Conservation (phyloP, 2,329 filamentous ascomycete genomes). For the Aspergillus sp. region DNA sequence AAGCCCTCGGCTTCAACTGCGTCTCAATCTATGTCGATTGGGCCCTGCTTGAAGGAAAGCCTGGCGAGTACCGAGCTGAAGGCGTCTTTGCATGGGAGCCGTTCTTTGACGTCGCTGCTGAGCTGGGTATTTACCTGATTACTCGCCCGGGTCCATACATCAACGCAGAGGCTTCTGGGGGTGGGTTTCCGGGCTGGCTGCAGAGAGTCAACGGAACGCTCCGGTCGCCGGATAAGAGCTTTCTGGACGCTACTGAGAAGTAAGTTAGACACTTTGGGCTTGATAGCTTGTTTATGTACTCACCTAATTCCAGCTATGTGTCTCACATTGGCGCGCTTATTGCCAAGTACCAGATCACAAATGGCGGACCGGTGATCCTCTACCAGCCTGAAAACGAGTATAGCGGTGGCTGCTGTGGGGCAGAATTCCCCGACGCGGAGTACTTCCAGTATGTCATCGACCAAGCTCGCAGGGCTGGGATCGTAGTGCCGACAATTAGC, state of each 20-base stretch:
- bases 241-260: conserved; percentile 66
- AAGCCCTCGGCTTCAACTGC: conserved; percentile 74
- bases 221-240: conserved; percentile 63
- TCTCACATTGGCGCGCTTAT: conserved; percentile 64
- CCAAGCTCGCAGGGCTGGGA: conserved; percentile 65
- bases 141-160: conserved; percentile 73
- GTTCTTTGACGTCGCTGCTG: conserved; percentile 72
- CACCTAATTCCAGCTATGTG: conserved; percentile 52
- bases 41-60: conserved; percentile 73
- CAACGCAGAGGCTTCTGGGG: conserved; percentile 74
- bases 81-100: conserved; percentile 71
- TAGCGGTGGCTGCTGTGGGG: conserved; percentile 49
- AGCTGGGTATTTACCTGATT: conserved; percentile 75
- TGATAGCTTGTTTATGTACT: background rate
- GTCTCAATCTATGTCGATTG: conserved; percentile 80
- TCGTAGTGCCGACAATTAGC: conserved; percentile 72
- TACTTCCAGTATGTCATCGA: conserved; percentile 73
- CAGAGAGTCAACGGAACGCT: conserved; percentile 65
- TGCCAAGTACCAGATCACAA: conserved; percentile 75
- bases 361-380: conserved; percentile 76
- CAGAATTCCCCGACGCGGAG: conserved; percentile 62
- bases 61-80: conserved; percentile 66
- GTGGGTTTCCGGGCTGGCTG: conserved; percentile 79
- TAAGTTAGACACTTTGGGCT: conserved; percentile 36
- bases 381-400: conserved; percentile 85